Evolutionary conservation across 495 filamentous ascomycete species (phyloP).

Genomic region (Annulohypoxylon maeteangense): DNA sequence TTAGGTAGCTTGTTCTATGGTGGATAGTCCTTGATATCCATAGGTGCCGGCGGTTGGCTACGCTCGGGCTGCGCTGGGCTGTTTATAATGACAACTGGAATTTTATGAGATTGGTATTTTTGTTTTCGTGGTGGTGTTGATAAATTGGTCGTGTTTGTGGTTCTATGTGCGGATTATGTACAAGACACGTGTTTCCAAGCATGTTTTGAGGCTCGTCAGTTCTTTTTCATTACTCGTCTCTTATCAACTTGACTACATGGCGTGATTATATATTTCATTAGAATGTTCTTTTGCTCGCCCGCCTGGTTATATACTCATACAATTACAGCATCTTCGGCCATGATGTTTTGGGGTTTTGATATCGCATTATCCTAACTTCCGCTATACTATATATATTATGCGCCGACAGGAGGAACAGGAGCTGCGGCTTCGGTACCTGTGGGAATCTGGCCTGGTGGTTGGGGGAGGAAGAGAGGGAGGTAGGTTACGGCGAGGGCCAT

Average conservation of each 20-base stretch:
- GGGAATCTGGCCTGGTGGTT: conserved; percentile 50
- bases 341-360: neutral
- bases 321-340: neutral
- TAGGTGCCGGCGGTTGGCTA: neutral
- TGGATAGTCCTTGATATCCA: too few species aligned
- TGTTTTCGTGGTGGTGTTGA: too few species aligned
- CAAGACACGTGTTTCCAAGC: neutral
- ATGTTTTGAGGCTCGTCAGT: neutral
- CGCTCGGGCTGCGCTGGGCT: neutral
- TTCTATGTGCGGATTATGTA: neutral
- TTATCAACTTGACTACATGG: neutral
- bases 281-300: neutral
- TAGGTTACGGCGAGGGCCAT: conserved; percentile 85
- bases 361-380: neutral
- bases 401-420: conserved; percentile 41
- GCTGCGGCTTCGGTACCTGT: conserved; percentile 56
- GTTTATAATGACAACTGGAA: conserved; percentile 4
- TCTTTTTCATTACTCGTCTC: conserved; percentile 1
- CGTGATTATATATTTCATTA: neutral
- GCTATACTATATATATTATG: conserved; percentile 14
- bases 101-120: neutral
- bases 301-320: neutral
- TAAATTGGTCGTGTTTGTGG: neutral
- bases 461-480: conserved; percentile 84
- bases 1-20: too few species aligned